Conservation (phyloP, 257 asterid species). For the Orobanche coerulescens region DNA sequence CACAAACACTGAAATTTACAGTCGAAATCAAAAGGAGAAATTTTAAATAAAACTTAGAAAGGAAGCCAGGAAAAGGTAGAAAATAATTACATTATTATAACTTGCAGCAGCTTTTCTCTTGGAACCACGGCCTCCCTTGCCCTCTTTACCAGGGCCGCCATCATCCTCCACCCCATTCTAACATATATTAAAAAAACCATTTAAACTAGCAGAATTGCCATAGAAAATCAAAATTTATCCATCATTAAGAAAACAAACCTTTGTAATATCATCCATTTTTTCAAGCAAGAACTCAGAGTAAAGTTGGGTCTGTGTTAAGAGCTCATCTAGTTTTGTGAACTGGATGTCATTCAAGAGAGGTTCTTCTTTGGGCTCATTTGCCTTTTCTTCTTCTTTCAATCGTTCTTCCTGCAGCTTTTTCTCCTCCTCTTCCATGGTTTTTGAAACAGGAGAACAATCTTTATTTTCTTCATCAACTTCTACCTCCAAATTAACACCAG, state of each 20-base stretch:
- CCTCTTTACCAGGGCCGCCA: constrained; percentile 29
- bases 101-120: constrained; percentile 62
- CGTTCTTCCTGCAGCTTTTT: constrained; percentile 44
- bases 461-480: constrained; percentile 36
- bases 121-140: constrained; percentile 59
- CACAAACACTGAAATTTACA: not conserved
- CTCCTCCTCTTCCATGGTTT: constrained; percentile 55
- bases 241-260: constrained; percentile 33
- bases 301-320: constrained; percentile 83
- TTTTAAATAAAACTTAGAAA: not conserved
- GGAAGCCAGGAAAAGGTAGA: constrained; percentile 1
- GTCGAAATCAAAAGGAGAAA: not conserved
- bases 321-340: constrained; percentile 84
- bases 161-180: constrained; percentile 57
- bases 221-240: not conserved
- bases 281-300: constrained; percentile 88
- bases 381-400: constrained; percentile 42
- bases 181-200: constrained; percentile 22
- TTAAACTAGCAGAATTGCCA: constrained; percentile 15
- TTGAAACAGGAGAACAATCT: constrained; percentile 35
- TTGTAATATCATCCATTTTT: constrained; percentile 85
- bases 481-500: constrained; percentile 29
- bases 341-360: constrained; percentile 56
- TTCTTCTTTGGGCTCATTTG: constrained; percentile 29
- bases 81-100: constrained; percentile 48